Base-by-base conservation (phyloP, 345 rosid species). In the Salix dunnii region DNA sequence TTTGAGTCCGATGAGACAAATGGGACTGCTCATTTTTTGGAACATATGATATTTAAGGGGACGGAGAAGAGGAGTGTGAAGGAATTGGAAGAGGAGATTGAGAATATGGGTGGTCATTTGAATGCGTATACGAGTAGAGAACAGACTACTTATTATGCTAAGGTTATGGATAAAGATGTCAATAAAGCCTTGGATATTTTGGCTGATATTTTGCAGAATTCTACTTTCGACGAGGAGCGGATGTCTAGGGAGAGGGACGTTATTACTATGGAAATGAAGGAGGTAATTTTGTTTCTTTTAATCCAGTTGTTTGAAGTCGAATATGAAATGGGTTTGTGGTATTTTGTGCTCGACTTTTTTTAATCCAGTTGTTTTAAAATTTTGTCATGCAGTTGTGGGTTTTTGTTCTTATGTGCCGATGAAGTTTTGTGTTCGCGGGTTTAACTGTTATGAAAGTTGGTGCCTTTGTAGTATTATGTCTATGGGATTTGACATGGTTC, bases 31-130 rank as follows among this genome's bases (percentile, higher is more conserved):
- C 99, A 94, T 75, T 96, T 96, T 68, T 77, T 96, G 81, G 99
- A 96, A 89, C 99, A 92, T 83, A 91, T 96, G 98, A 94, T 96
- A 11, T 96, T 96, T 65, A 94, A 96, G 84, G 98, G 99, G 33
- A 94, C 99, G 8, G 89, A 82, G 76, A 90, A 77, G 78, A 85
- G 99, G 58, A 69, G 81, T 0, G 92, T 90, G 40, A 80, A 89
- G 68, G 79, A 82, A 2, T 60, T 91, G 79, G 99, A 92, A 81
- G 99, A 92, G 84, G 98, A 96, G 86, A 89, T 96, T 46, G 99
- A 96, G 88, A 88, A 92, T 70, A 92, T 94, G 88, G 99, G 99
- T 2, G 99, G 98, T 6, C 98, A 94, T 84, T 80, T 96, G 83
- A 96, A 94, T 78, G 97, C 97, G 11, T 94, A 94, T 76, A 96